Evolutionary conservation across 371 early-diverging fungal genomes (phyloP), one percentile per base, ranked within the genome.

Genomic region (Actinomortierella ambigua): DNA sequence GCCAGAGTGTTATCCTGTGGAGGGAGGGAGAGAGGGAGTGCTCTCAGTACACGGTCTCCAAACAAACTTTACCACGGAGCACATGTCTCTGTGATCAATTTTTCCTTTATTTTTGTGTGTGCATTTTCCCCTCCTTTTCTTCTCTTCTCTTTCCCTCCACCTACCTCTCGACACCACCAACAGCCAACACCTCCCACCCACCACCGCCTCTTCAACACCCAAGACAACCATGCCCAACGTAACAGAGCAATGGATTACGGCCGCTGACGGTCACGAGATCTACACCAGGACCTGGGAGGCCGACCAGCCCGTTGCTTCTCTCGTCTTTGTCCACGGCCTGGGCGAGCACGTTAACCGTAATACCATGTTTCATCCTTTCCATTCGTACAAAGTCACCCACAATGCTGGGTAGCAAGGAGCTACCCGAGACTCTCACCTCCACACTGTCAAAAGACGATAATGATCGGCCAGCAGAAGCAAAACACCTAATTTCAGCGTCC

Each of bases 301-400:
- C 6, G 66, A 57, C 22, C 46, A 49, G 0, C 68, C 67, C n/a
- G 43, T 69, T 14, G 77, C 77, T 1, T 56, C 64, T 11, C 29
- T 69, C 29, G 83, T 86, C 26, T 73, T 89, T 65, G 61, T 88
- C 55, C 90, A 90, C 59, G 90, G 90, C 43, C 83, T 89, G 53
- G 88, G 87, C 43, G 90, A 90, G 53, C 87, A 90, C 57, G 63
- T 79, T 62, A 77, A 59, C n/a, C 83, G 90, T 61, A 73, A 5
- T 66, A 11, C 34, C 34, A 6, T 6, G 4, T 34, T 34, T 34
- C 34, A n/a, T n/a, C n/a, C n/a, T n/a, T n/a, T n/a, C n/a, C n/a
- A n/a, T n/a, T n/a, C n/a, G n/a, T n/a, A n/a, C n/a, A n/a, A n/a
- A n/a, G n/a, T n/a, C n/a, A n/a, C n/a, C n/a, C n/a, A n/a, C n/a